Evolutionary conservation across 2,329 filamentous ascomycete genomes (phyloP), one percentile per base, ranked within the genome.

Genomic region (Colletotrichum sp.): DNA sequence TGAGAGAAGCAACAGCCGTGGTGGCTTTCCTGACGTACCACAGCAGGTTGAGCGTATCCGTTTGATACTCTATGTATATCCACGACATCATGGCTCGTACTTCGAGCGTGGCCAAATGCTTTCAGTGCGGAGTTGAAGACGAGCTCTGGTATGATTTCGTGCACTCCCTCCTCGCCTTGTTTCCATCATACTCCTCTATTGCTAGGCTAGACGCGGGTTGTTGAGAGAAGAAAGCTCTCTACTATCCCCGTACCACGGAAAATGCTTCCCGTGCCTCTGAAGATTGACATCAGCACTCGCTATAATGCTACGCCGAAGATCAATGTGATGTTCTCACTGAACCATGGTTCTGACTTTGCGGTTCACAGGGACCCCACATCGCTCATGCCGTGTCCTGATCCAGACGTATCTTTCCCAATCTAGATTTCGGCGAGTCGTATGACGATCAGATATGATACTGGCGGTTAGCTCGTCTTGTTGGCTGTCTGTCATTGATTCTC

Each of bases 191-290:
- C 38, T 48, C 38, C 18, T 48, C 18, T 34, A 34, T 13, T 13
- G 32, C 32, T 13, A 13, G 6, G 12, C 32, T 3, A 34, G 32
- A 34, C 6, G 32, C 32, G 32, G 32, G 3, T 3, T n/a, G 5
- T n/a, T 1, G 38, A 43, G 9, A 2, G 18, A 1, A 43, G 38
- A 43, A 43, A 2, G 1, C 18, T n/a, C 38, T 48, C 18, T 48
- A 2, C 1, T 1, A 3, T 12, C 18, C 38, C 18, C 1, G 3
- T 0, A 48, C 1, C 38, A n/a, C 38, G 38, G 3, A n/a, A 48
- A 48, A 48, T n/a, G 38, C 38, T n/a, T 48, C 38, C 38, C 38
- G 38, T n/a, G 1, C 18, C 38, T n/a, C 9, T 7, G 2, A n/a
- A 48, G 38, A 48, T 12, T 48, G 38, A n/a, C 38, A 6, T 48